Conservation (phyloP, 2,329 filamentous ascomycete species). For the Xenosphaeropsis pyriputrescens region DNA sequence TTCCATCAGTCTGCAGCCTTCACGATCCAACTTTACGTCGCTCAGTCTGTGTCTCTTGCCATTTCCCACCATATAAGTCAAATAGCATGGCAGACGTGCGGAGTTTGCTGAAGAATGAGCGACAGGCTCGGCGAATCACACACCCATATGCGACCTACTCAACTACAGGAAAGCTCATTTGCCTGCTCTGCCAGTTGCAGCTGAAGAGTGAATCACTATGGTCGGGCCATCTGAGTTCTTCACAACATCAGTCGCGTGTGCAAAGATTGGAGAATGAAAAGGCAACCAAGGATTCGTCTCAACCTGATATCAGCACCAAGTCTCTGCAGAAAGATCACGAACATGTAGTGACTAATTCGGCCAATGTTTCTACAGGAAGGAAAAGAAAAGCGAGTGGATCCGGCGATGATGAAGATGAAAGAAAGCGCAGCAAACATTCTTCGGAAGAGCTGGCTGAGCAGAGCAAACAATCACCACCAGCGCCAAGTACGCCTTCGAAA, state of each 20-base stretch:
- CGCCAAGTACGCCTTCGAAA: constrained; percentile 7
- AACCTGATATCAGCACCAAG: no score
- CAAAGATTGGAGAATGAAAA: constrained; percentile 10
- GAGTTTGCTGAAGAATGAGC: constrained; percentile 64
- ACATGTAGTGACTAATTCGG: no score
- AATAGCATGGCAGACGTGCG: constrained; percentile 61
- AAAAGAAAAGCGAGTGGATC: constrained; percentile 33
- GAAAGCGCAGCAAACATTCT: constrained; percentile 24
- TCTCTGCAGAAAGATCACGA: no score
- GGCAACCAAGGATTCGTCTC: no score
- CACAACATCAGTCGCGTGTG: constrained; percentile 24
- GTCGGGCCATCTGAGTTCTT: constrained; percentile 42
- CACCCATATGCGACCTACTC: constrained; percentile 57
- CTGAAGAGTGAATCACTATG: constrained; percentile 54
- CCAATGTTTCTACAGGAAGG: constrained; percentile 16
- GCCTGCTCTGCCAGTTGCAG: constrained; percentile 47
- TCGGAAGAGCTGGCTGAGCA: no score
- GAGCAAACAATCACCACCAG: no score
- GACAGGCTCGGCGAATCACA: constrained; percentile 56
- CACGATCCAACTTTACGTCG: no score
- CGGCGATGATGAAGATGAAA: constrained; percentile 24
- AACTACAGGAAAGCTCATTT: constrained; percentile 50
- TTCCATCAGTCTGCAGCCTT: no score
- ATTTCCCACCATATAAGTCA: background rate
- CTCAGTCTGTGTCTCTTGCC: no score